Evolutionary conservation across 2,329 filamentous ascomycete genomes (phyloP), one percentile per base, ranked within the genome.

Genomic region (Acrodontium crateriforme): DNA sequence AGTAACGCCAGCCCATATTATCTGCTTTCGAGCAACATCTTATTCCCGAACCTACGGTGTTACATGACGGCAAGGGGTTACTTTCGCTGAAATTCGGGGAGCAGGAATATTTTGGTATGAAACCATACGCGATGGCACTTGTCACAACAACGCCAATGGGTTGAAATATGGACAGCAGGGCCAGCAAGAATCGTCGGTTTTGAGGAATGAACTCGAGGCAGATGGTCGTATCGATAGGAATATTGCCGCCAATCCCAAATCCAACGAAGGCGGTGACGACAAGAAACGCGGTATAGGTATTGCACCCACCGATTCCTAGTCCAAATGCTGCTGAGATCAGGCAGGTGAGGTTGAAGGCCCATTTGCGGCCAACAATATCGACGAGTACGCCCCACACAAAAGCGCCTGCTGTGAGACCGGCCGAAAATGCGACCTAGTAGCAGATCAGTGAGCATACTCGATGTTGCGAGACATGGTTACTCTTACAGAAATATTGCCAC

Each of bases 261-360:
- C 67, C 66, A 8, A 65, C 57, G 34, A 70, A 64, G 0, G 67
- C 64, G 2, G 65, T 68, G 6, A 71, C 44, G 9, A 65, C 58
- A 12, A 70, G 54, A 25, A 71, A 65, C 3, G 58, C 59, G 10
- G 42, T 56, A 48, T 69, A 70, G 8, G 49, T 58, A 30, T 62
- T 56, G 6, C 63, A 60, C 2, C 57, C 59, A 9, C 60, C 67
- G 2, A 70, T 54, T 13, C 58, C 61, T 0, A 70, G 46, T 6
- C 68, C 67, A 34, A 71, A 72, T 3, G 65, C 43, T 6, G 62
- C 62, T 1, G 64, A 54, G 29, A 70, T 55, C n/a, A 71, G 53
- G 25, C 67, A 67, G 0, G 68, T 71, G 19, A 69, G 38, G 41
- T 71, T 72, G 50, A 72, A 72, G 0, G 66, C 66, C 60, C 64